Conservation (phyloP, 345 rosid genomes). For the Populus tremula region DNA sequence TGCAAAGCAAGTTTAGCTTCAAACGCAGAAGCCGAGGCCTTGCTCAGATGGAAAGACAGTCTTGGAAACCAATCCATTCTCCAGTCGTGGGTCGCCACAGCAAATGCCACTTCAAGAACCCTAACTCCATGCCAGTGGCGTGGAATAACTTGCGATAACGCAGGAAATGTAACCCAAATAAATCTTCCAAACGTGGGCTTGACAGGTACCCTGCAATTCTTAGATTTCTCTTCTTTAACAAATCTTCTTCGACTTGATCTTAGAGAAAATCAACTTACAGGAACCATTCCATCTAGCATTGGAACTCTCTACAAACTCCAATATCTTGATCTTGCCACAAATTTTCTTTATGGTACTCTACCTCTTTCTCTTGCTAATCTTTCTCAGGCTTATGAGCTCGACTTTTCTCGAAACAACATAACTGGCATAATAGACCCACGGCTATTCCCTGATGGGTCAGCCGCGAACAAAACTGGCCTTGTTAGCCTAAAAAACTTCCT, state of each 20-base stretch:
- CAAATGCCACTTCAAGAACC: neutral
- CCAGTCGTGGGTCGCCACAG: slow-evolving; percentile 13
- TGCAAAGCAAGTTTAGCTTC: neutral
- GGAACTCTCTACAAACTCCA: slow-evolving; percentile 23
- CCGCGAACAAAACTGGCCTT: neutral
- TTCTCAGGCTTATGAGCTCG: slow-evolving; percentile 30
- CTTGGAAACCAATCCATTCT: slow-evolving; percentile 11
- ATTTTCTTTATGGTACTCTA: slow-evolving; percentile 16
- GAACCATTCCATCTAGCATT: slow-evolving; percentile 24
- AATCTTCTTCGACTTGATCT: slow-evolving; percentile 25
- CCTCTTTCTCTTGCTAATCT: slow-evolving; percentile 28
- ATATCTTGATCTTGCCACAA: slow-evolving; percentile 24
- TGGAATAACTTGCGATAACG: slow-evolving; percentile 6
- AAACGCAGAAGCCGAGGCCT: slow-evolving; percentile 16
- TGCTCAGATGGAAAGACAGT: slow-evolving; percentile 19
- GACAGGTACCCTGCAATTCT: slow-evolving; percentile 22
- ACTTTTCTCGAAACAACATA: slow-evolving; percentile 25
- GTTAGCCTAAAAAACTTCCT: neutral
- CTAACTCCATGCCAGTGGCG: slow-evolving; percentile 14
- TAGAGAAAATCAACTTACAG: slow-evolving; percentile 15
- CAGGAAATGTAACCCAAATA: slow-evolving; percentile 17
- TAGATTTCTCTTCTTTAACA: slow-evolving; percentile 25
- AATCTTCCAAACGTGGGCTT: slow-evolving; percentile 16
- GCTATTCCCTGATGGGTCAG: slow-evolving; percentile 11
- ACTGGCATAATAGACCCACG: slow-evolving; percentile 9